Evolutionary conservation across 2,329 filamentous ascomycete genomes (phyloP).

Genomic region (Botrytis cinerea): DNA sequence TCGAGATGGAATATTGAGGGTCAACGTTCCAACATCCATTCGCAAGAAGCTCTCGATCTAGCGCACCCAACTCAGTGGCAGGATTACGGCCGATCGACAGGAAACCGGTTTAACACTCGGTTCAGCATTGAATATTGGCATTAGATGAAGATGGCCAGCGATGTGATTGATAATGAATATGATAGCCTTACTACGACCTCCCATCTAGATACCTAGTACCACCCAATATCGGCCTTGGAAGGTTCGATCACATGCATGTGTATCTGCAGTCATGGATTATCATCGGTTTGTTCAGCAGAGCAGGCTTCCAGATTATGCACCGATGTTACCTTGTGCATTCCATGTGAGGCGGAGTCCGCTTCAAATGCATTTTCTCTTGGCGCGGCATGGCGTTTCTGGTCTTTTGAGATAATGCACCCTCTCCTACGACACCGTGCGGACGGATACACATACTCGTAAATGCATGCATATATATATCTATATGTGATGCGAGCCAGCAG

Average conservation of each 20-base stretch:
- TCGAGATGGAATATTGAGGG: background rate
- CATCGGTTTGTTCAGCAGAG: background rate
- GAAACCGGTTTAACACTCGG: background rate
- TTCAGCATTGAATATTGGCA: background rate
- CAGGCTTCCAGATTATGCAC: slow-evolving; percentile 8
- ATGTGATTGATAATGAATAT: slow-evolving; percentile 8
- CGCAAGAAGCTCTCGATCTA: background rate
- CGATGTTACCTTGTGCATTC: background rate
- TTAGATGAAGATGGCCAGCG: background rate
- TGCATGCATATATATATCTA: background rate
- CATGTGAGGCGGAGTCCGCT: background rate
- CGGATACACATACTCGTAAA: background rate
- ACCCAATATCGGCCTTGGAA: background rate
- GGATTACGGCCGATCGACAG: background rate
- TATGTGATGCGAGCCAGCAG: background rate
- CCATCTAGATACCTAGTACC: background rate
- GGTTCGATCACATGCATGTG: background rate
- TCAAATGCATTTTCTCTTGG: background rate
- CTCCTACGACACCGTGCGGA: background rate
- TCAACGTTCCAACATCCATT: background rate
- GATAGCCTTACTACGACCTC: background rate
- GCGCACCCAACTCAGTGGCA: background rate
- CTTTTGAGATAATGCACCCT: background rate
- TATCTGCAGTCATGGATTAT: background rate
- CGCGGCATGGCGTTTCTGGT: background rate